A percentile compares a stretch with the other conserved stretches of the same genome.
Conservation (phyloP, 2,329 filamentous ascomycete species). For the Pestalotiopsis sp. region DNA sequence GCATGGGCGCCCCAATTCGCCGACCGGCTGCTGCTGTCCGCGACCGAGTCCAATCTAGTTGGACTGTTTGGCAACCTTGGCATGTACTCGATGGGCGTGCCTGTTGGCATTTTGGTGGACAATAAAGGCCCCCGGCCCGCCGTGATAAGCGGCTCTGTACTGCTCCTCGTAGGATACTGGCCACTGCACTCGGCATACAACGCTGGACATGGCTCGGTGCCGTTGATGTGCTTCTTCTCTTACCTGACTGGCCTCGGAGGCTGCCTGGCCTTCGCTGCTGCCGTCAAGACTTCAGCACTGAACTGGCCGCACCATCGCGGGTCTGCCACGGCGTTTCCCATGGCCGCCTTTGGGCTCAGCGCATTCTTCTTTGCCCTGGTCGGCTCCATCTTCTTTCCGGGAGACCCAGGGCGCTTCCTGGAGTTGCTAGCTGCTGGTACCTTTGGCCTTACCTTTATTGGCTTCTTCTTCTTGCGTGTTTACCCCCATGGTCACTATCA, state of each 20-base stretch:
- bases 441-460: constrained; percentile 71
- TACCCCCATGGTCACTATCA: constrained; percentile 64
- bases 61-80: constrained; percentile 85
- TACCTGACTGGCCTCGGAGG: constrained; percentile 87
- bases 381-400: constrained; percentile 77
- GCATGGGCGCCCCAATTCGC: constrained; percentile 98
- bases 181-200: constrained; percentile 81
- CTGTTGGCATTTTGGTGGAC: constrained; percentile 87
- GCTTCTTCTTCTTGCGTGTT: constrained; percentile 85
- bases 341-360: constrained; percentile 91
- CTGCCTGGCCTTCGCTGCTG: constrained; percentile 86
- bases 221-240: constrained; percentile 76
- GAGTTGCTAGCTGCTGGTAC: constrained; percentile 81
- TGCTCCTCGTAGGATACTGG: constrained; percentile 81
- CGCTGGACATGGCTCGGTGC: constrained; percentile 61
- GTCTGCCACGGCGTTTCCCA: constrained; percentile 89
- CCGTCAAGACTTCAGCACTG: constrained; percentile 83
- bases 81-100: constrained; percentile 91
- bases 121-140: constrained; percentile 77
- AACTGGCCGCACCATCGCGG: constrained; percentile 93
- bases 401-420: constrained; percentile 80
- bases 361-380: constrained; percentile 93
- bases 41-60: constrained; percentile 93
- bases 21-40: constrained; percentile 79
- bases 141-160: constrained; percentile 72